Evolutionary conservation across 2,329 filamentous ascomycete species (phyloP), one percentile per base, ranked within the genome.

Genomic region (Sporothrix inflata): DNA sequence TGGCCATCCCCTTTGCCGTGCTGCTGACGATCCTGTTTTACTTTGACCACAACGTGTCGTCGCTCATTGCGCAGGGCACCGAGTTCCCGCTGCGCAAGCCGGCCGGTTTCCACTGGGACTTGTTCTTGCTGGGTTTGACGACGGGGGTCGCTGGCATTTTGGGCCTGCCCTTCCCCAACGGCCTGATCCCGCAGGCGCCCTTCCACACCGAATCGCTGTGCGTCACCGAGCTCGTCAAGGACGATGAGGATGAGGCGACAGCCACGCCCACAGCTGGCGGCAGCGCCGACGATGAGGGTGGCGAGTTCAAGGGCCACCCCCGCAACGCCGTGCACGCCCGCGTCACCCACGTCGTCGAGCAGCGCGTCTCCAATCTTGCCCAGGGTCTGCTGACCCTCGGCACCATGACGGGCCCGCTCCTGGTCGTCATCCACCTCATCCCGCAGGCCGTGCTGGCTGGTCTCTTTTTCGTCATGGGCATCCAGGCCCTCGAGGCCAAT

Each of bases 11-110:
- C 0, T 97, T 97, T 82, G 94, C 93, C 0, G 78, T 97, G 45
- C 84, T 97, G 1, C 84, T 97, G 19, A 97, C 94, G 0, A 90
- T 97, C 27, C 82, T 97, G 4, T 97, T 97, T 79, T 97, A 92
- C 83, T 97, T 96, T 79, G 94, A 97, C 78, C 94, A 97, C 78
- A 97, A 96, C 76, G 92, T 94, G 1, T 94, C 92, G 0, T 94
- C 92, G 6, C 87, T 95, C 40, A 94, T 94, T 70, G 91, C 92
- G 12, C 92, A 95, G 78, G 93, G 92, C 67, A 94, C 91, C 74
- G 92, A 95, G 78, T 95, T 94, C 74, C 92, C 92, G 1, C 88
- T 95, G 12, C 86, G 88, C 27, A 95, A 95, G 78, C 92, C 93
- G 3, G 91, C 92, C 60, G 92, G 92, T 16, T 95, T 95, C 78